Evolutionary conservation across 176 grass and related monocot genomes (phyloP), one percentile per base, ranked within the genome.

Genomic region (Saccharum spontaneum): DNA sequence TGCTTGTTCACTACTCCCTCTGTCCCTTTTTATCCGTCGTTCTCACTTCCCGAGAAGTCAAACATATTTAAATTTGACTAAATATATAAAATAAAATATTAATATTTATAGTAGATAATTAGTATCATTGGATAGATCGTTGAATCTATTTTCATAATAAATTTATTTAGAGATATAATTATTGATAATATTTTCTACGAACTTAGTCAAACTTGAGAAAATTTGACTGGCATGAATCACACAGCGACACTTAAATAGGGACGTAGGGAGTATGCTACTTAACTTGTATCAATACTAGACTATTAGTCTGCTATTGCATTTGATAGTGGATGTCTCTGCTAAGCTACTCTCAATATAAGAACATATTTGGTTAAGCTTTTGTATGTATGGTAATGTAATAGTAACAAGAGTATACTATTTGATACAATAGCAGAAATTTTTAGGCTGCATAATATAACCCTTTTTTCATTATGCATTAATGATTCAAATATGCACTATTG

Each of bases 401-500:
- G 15, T 68, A n/a, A 77, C 71, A 61, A 8, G 16, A 52, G 16
- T 52, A 52, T 52, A 18, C 1, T 18, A 52, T 40, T 54, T 77
- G 62, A 30, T 85, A 8, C 7, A 37, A 36, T 61, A 40, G 72
- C 20, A 57, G 33, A 10, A 30, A 6, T 9, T 86, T 82, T 79
- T 4, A 65, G 45, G 18, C 43, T 69, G 61, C 55, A 48, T 9
- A 24, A 38, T 77, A 49, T 49, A 23, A 30, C 9, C 43, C 4
- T 26, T 55, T 8, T 77, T 52, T 71, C 37, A 46, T 78, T 81
- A 26, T 77, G 44, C n/a, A 67, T 77, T 85, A 44, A 65, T 90
- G 74, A 88, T 86, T 79, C 89, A 49, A 86, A 78, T 85, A 82
- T 82, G 48, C 73, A 87, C 57, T 71, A 79, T 83, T 17, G 55